phyloP scores from a whole-genome alignment of 106 monocot genomes.

The Iris macrosiphon region DNA sequence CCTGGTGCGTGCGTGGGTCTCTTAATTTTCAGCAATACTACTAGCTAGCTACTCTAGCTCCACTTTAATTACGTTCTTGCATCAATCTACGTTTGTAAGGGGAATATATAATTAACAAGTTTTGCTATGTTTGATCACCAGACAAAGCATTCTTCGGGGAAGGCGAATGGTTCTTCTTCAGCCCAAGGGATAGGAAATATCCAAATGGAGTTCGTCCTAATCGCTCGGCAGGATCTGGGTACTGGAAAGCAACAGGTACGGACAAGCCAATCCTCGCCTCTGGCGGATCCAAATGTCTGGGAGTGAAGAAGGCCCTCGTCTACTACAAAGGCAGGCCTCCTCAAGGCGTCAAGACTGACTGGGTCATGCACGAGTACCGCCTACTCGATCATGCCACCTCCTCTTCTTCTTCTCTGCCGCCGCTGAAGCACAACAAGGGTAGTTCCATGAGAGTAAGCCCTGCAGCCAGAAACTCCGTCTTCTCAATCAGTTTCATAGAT shows the following conservation, averaged over 20 bases:
- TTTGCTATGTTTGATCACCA: neutral
- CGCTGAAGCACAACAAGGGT: slow-evolving; percentile 12
- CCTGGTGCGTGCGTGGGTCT: too few relatives aligned
- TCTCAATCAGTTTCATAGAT: too few relatives aligned
- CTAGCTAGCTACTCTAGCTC: neutral
- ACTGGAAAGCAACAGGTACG: slow-evolving; percentile 42
- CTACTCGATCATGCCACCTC: slow-evolving; percentile 13
- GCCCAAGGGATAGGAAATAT: slow-evolving; percentile 26
- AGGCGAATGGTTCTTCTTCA: slow-evolving; percentile 35
- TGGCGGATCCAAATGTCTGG: slow-evolving; percentile 20
- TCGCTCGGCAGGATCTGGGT: slow-evolving; percentile 23
- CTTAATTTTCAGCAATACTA: too few relatives aligned
- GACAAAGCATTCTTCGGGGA: slow-evolving; percentile 32
- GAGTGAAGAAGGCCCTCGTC: slow-evolving; percentile 46
- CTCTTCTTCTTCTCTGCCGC: neutral
- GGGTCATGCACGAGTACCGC: slow-evolving; percentile 79
- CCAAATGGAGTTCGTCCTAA: slow-evolving; percentile 24
- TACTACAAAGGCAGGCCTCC: slow-evolving; percentile 39
- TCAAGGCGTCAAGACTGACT: slow-evolving; percentile 42
- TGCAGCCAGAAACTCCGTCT: neutral
- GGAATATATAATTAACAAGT: too few relatives aligned
- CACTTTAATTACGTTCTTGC: neutral
- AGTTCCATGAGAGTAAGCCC: slow-evolving; percentile 31
- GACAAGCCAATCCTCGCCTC: slow-evolving; percentile 37
- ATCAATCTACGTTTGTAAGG: neutral